Conservation (phyloP, 1,284 basidiomycete genomes). For the Fistulina hepatica region DNA sequence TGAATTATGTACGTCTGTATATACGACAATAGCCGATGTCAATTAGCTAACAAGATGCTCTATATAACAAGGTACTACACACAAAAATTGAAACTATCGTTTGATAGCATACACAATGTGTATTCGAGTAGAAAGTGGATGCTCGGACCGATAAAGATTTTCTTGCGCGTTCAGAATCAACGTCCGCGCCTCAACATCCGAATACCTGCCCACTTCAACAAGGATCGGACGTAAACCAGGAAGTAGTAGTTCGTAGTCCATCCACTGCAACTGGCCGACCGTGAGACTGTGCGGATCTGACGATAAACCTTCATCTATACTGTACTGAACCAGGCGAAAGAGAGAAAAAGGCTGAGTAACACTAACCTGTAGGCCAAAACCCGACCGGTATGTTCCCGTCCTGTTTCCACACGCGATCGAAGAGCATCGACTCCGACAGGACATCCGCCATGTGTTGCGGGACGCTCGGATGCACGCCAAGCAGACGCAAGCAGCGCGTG, state of each 20-base stretch:
- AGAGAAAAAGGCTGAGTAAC: no score
- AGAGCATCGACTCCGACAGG: slow-evolving; percentile 33
- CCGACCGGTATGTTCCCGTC: slow-evolving; percentile 48
- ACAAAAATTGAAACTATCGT: no score
- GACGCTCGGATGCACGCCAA: slow-evolving; percentile 45
- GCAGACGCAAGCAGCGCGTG: slow-evolving; percentile 36
- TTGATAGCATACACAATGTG: slow-evolving; percentile 52
- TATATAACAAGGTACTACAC: no score
- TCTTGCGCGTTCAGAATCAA: slow-evolving; percentile 50
- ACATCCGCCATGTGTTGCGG: slow-evolving; percentile 39
- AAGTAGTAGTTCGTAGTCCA: slow-evolving; percentile 54
- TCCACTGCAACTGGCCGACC: slow-evolving; percentile 57
- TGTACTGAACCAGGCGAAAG: slow-evolving; percentile 6
- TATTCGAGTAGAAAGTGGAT: slow-evolving; percentile 37
- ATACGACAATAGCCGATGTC: no score
- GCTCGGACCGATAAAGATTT: slow-evolving; percentile 52
- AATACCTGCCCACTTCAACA: slow-evolving; percentile 37
- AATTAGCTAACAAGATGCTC: no score
- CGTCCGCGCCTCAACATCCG: slow-evolving; percentile 38
- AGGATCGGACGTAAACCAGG: slow-evolving; percentile 50
- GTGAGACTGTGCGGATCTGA: slow-evolving; percentile 35
- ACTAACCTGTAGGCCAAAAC: slow-evolving; percentile 45
- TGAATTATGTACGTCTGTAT: no score
- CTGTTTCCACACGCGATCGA: slow-evolving; percentile 38
- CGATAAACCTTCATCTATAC: slow-evolving; percentile 18